These are phyloP conservation scores for Diospyros lotus DNA, from an alignment of 148 eudicot genomes.

Conservation along the genomic window DNA sequence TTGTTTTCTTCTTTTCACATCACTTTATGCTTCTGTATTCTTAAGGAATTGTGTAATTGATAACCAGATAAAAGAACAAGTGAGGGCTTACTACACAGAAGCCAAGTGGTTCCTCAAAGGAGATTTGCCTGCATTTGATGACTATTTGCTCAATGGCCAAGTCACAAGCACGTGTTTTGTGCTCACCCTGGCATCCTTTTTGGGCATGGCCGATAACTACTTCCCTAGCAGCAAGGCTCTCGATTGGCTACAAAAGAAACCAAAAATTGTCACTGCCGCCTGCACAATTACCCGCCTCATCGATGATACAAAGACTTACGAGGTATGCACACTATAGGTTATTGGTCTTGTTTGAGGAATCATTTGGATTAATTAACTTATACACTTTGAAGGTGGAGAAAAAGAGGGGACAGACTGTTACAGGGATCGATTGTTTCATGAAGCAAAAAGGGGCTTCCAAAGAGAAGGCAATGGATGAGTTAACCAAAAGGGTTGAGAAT, in stretches of 20 bases:
- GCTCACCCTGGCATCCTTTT: neutral
- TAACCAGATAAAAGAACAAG: slow-evolving; percentile 21
- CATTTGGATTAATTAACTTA: neutral
- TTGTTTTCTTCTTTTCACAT: neutral
- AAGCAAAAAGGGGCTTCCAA: neutral
- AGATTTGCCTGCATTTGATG: slow-evolving; percentile 33
- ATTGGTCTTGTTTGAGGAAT: no score
- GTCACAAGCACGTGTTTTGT: neutral
- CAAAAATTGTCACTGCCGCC: neutral
- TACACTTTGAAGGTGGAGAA: neutral
- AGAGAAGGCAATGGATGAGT: neutral
- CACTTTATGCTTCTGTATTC: neutral
- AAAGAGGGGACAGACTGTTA: neutral
- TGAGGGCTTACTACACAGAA: slow-evolving; percentile 28
- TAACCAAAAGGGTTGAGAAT: neutral
- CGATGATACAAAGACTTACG: neutral
- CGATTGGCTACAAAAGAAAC: neutral
- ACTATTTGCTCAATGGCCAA: slow-evolving; percentile 23
- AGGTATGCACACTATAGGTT: no score
- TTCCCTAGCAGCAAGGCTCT: neutral
- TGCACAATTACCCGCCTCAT: neutral
- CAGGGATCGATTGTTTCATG: neutral
- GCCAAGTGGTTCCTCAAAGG: slow-evolving; percentile 35
- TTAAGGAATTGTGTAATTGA: neutral
- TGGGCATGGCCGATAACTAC: neutral